Percentiles rank a stretch among this genome's conserved stretches.
phyloP scores from a whole-genome alignment of 176 grass and related monocot species.

The Triticum timopheevii region DNA sequence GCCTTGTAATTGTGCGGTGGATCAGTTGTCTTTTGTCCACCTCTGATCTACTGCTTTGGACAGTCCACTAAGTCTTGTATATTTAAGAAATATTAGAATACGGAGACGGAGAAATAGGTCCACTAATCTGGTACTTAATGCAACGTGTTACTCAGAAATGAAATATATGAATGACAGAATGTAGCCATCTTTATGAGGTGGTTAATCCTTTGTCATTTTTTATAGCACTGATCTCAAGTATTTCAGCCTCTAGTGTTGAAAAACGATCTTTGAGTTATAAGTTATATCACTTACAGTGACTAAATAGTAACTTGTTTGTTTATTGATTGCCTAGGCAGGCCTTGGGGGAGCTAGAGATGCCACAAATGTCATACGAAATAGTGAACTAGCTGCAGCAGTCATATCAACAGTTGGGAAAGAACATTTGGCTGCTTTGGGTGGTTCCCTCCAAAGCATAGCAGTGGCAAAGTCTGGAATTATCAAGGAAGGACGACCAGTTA shows the following conservation, averaged over 20 bases:
- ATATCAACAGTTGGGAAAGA: constrained; percentile 88
- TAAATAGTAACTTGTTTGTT: background rate
- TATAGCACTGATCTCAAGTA: constrained; percentile 5
- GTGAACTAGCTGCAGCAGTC: constrained; percentile 72
- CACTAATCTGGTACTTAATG: constrained; percentile 5
- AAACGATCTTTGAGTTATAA: background rate
- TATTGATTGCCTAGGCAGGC: constrained; percentile 65
- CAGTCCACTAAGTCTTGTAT: background rate
- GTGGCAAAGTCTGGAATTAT: constrained; percentile 96
- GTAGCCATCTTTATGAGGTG: background rate
- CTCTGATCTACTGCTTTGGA: background rate
- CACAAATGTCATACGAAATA: constrained; percentile 82
- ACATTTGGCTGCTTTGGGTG: constrained; percentile 90
- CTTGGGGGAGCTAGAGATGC: constrained; percentile 97
- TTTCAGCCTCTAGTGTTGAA: background rate
- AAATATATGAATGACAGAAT: background rate
- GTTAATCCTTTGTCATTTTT: background rate
- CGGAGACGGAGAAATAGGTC: background rate
- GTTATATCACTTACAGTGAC: background rate
- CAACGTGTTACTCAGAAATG: background rate
- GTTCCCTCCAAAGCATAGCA: constrained; percentile 81
- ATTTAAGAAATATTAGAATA: background rate
- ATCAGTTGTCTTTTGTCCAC: background rate
- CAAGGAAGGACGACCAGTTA: constrained; percentile 83
- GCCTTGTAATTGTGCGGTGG: background rate